phyloP scores from a whole-genome alignment of 2,329 filamentous ascomycete species.

The Leptographium flavum region DNA sequence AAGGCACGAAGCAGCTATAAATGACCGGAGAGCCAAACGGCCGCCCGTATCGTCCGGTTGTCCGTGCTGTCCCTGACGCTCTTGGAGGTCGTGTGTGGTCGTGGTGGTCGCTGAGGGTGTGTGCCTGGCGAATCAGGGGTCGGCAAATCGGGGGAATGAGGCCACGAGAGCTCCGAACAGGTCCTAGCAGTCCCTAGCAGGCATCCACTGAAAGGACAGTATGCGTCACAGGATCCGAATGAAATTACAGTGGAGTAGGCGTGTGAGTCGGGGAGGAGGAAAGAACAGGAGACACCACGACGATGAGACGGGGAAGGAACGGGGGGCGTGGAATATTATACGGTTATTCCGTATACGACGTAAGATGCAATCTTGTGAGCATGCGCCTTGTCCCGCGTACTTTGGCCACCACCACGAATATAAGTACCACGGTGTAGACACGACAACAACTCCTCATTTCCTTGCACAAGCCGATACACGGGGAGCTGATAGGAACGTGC shows the following conservation, averaged over 20 bases:
- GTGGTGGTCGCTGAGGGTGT: too few relatives aligned
- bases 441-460: too few relatives aligned
- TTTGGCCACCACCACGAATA: too few relatives aligned
- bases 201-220: background rate
- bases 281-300: background rate
- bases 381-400: too few relatives aligned
- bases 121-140: background rate
- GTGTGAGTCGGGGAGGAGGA: background rate
- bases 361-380: too few relatives aligned
- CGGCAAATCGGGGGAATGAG: background rate
- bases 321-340: too few relatives aligned
- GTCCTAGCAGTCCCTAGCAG: background rate
- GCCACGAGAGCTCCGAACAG: background rate
- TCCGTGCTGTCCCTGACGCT: background rate
- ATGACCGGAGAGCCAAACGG: background rate
- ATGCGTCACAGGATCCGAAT: background rate
- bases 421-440: too few relatives aligned
- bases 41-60: constrained; percentile 1
- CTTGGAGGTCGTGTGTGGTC: too few relatives aligned
- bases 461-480: background rate
- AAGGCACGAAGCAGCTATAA: background rate
- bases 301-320: background rate
- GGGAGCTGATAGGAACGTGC: background rate
- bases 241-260: background rate
- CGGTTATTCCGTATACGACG: too few relatives aligned